Conservation (phyloP, 2,329 filamentous ascomycete genomes). For the Apiospora koreana region DNA sequence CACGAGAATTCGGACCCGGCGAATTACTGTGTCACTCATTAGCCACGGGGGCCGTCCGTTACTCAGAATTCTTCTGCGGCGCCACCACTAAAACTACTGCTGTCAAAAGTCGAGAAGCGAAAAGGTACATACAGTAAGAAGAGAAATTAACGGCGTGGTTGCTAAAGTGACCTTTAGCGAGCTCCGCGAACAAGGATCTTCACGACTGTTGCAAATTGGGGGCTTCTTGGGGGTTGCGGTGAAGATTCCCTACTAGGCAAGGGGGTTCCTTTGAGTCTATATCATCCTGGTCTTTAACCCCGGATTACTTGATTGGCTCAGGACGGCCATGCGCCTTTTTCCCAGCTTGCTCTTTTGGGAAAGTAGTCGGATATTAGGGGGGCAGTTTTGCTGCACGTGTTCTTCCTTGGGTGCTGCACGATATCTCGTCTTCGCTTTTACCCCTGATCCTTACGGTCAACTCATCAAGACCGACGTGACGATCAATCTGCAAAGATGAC, state of each 20-base stretch:
- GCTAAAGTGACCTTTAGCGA: not conserved
- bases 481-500: not conserved
- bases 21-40: not conserved
- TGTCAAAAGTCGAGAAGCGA: not conserved
- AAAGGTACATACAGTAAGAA: not conserved
- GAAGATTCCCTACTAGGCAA: not conserved
- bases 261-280: not conserved
- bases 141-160: not conserved
- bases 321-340: not conserved
- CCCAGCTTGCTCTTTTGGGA: not conserved
- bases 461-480: not conserved
- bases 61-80: not conserved
- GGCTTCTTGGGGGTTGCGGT: not conserved
- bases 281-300: not conserved
- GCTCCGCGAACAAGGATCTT: not conserved
- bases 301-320: constrained; percentile 4
- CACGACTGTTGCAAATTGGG: not conserved
- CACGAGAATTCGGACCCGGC: not conserved
- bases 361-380: not conserved
- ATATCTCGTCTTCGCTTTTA: not conserved
- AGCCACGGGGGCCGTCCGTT: not conserved
- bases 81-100: not conserved
- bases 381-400: not conserved
- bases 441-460: not conserved
- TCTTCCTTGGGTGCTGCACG: not conserved